A percentile compares a stretch with the other conserved stretches of the same genome.
Conservation (phyloP, 2,329 filamentous ascomycete species). For the Leptographium galeiforme region DNA sequence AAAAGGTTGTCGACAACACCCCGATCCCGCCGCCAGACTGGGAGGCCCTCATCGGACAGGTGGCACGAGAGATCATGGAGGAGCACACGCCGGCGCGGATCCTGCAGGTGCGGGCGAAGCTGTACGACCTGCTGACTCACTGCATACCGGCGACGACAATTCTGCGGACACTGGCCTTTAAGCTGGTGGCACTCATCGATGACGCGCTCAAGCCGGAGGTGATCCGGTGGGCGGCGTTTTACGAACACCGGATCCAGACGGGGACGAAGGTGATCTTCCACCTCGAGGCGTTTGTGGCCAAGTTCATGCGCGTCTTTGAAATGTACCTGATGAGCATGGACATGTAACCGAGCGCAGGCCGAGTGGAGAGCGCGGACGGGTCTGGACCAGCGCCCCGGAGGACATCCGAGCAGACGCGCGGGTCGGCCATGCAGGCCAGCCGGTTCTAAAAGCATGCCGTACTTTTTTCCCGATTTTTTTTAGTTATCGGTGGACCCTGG, state of each 20-base stretch:
- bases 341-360: slow-evolving; percentile 25
- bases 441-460: neutral
- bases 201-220: slow-evolving; percentile 84
- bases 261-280: slow-evolving; percentile 97
- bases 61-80: slow-evolving; percentile 85
- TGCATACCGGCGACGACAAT: slow-evolving; percentile 94
- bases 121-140: slow-evolving; percentile 95
- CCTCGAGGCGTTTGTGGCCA: slow-evolving; percentile 93
- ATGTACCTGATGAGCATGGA: slow-evolving; percentile 86
- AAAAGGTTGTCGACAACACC: slow-evolving; percentile 78
- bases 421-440: too few relatives aligned
- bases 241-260: slow-evolving; percentile 85
- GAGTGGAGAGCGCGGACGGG: neutral
- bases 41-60: slow-evolving; percentile 80
- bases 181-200: slow-evolving; percentile 75
- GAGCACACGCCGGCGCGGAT: slow-evolving; percentile 87
- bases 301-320: slow-evolving; percentile 94
- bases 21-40: slow-evolving; percentile 91
- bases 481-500: too few relatives aligned
- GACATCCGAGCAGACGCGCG: too few relatives aligned
- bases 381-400: too few relatives aligned
- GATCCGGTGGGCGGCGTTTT: slow-evolving; percentile 92
- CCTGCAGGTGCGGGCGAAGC: slow-evolving; percentile 73
- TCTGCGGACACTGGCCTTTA: slow-evolving; percentile 88
- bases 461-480: too few relatives aligned